phyloP scores from a whole-genome alignment of 2,329 filamentous ascomycete species.

The Diplocarpon mali region DNA sequence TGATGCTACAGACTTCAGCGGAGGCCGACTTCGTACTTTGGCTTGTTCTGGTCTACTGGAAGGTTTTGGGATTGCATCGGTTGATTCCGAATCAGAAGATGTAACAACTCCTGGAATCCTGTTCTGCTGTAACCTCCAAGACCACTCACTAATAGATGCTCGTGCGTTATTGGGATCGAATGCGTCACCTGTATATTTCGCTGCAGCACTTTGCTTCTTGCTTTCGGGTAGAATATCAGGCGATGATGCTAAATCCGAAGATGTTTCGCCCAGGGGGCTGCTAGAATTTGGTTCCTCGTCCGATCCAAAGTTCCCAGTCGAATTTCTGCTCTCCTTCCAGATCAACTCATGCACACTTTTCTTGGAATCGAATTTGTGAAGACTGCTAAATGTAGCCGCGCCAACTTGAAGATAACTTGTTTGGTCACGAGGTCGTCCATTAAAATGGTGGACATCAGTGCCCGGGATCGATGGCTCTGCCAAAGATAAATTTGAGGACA shows the following conservation, averaged over 20 bases:
- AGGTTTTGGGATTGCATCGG: background rate
- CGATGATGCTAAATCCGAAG: background rate
- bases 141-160: conserved; percentile 20
- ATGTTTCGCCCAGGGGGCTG: background rate
- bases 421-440: background rate
- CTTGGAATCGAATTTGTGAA: background rate
- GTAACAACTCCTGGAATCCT: conserved; percentile 6
- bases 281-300: conserved; percentile 6
- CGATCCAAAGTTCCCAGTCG: background rate
- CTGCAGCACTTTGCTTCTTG: background rate
- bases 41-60: background rate
- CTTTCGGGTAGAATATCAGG: background rate
- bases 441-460: background rate
- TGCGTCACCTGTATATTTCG: conserved; percentile 8
- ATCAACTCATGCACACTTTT: conserved; percentile 20
- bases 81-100: conserved; percentile 12
- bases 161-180: conserved; percentile 17
- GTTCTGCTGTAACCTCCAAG: conserved; percentile 7
- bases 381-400: background rate
- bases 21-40: background rate
- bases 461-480: background rate
- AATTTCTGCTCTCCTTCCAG: conserved; percentile 13
- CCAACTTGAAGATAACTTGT: conserved; percentile 4
- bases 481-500: background rate
- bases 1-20: background rate